phyloP scores from a whole-genome alignment of 2,329 filamentous ascomycete species.

The Diplodia sapinea region DNA sequence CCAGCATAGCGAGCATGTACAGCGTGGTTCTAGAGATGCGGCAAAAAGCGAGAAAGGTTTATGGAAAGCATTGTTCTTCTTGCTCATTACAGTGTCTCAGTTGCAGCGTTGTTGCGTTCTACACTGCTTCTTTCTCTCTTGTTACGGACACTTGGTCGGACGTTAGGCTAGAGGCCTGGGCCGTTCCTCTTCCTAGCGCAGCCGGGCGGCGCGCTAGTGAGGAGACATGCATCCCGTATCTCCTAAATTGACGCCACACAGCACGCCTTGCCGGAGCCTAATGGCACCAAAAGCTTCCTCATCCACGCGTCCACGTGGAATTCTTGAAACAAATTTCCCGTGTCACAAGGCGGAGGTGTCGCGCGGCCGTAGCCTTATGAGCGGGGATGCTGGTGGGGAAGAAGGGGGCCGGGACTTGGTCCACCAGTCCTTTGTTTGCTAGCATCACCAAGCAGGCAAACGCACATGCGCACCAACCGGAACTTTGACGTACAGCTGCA shows the following conservation, averaged over 20 bases:
- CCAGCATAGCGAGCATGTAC: not conserved
- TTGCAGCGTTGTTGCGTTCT: not conserved
- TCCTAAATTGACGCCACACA: not conserved
- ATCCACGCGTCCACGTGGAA: not conserved
- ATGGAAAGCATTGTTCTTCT: not conserved
- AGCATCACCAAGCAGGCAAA: no score
- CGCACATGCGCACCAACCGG: no score
- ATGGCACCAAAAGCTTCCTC: not conserved
- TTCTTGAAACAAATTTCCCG: not conserved
- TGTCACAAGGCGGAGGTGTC: not conserved
- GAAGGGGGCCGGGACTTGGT: no score
- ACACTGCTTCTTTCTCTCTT: not conserved
- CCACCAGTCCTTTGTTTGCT: no score
- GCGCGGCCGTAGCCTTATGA: not conserved
- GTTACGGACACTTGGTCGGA: slow-evolving; percentile 2
- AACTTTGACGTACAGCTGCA: no score
- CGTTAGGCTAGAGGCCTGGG: not conserved
- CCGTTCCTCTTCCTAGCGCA: not conserved
- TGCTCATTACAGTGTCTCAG: no score
- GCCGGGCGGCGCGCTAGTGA: not conserved
- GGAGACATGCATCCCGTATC: not conserved
- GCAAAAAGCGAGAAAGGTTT: not conserved
- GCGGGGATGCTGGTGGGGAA: no score
- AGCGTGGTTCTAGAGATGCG: not conserved
- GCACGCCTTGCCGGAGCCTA: not conserved